Evolutionary conservation across 495 filamentous ascomycete genomes (phyloP), one percentile per base, ranked within the genome.

Genomic region (Penicillium coffeae): DNA sequence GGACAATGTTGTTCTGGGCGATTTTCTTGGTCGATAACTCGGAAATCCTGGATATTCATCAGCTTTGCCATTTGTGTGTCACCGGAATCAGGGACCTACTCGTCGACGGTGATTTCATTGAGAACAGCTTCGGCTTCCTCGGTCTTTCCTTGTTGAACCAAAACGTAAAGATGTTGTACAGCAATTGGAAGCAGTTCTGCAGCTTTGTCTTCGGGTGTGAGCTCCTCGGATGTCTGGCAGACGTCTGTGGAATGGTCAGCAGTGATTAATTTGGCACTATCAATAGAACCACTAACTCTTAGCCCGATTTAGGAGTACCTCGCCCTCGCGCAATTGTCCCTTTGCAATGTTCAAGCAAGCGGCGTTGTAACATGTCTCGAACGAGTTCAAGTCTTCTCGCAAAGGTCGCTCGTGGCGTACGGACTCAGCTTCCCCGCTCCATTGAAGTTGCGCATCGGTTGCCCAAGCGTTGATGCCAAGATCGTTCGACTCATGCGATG

Each of bases 301-400:
- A 8, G 94, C 87, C 45, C 89, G 80, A 70, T 87, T 90, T 27
- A 99, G 70, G 37, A 97, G 73, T 14, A 95, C 65, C 45, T 87
- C 82, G 3, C 81, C 89, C 58, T 90, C 83, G 15, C 63, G 70
- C 41, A 91, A 79, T 53, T 90, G 88, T 9, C 86, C 87, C 50
- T 84, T 77, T 8, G 89, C 89, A 60, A 97, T 87, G 62, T 84
- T 86, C 36, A 79, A 79, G 63, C 92, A 97, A 18, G 91, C 94
- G 7, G 86, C 84, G 72, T 98, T 98, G 68, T 91, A 98, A 0
- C 89, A 80, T 3, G 86, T 94, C 68, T 98, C 93, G 56, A 97
- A 98, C 3, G 85, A 84, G 60, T 96, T 89, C 38, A 95, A 65
- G 58, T 95, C 89, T 47, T 90, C 88, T 49, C 84, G 76, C 14